Conservation (phyloP, 192 early-diverging fungal species). For the Haplosporangium gracile region DNA sequence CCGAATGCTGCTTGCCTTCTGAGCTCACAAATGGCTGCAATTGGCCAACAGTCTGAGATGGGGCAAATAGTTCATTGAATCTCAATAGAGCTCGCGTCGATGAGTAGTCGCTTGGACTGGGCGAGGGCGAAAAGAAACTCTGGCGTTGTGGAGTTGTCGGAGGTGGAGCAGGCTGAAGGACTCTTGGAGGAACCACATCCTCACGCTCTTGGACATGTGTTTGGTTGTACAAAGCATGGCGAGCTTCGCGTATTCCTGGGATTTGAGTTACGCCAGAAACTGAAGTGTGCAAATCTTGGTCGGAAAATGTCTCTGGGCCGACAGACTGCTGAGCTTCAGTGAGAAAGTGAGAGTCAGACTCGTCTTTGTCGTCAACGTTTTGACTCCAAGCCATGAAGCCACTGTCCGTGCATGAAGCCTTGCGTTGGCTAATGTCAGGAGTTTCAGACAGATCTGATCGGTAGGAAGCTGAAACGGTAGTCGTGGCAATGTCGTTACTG, state of each 20-base stretch:
- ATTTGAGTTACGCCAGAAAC: neutral
- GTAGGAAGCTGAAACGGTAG: neutral
- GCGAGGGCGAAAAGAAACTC: neutral
- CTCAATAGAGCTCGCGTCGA: neutral
- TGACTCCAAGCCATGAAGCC: slow-evolving; percentile 2
- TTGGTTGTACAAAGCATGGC: neutral
- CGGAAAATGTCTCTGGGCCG: neutral
- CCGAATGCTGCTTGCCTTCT: neutral
- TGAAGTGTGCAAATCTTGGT: neutral
- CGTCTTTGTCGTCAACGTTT: neutral
- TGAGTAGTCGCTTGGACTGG: neutral
- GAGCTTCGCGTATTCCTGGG: neutral
- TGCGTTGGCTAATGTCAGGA: neutral
- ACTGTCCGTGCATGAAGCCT: neutral
- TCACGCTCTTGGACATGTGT: neutral
- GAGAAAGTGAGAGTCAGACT: neutral
- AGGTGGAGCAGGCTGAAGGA: neutral
- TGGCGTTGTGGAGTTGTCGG: neutral
- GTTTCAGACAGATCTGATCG: neutral
- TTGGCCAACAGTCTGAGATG: neutral
- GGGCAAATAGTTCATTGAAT: neutral
- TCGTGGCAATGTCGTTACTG: neutral
- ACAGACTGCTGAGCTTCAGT: neutral
- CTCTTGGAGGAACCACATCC: neutral
- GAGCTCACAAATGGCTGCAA: neutral